Percentiles rank a stretch among this genome's conserved stretches.
These are phyloP conservation scores for Aspergillus ustus DNA, from an alignment of 2,329 filamentous ascomycete genomes.

Conservation along the genomic window DNA sequence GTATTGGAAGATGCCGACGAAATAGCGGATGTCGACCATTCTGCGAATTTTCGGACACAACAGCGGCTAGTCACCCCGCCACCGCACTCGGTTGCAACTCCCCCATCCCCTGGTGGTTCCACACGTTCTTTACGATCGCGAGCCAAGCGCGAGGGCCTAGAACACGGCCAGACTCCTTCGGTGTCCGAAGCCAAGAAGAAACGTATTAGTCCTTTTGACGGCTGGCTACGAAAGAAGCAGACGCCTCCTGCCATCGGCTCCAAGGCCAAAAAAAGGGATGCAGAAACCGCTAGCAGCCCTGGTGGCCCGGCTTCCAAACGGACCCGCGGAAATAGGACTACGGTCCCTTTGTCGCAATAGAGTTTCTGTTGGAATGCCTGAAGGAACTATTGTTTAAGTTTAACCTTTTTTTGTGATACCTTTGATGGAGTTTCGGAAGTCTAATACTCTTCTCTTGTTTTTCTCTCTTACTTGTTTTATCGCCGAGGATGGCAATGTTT, in stretches of 20 bases:
- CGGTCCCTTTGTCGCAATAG: slow-evolving; percentile 20
- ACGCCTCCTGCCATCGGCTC: slow-evolving; percentile 29
- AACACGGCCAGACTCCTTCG: slow-evolving; percentile 30
- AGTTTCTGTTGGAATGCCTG: background rate
- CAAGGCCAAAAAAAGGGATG: slow-evolving; percentile 43
- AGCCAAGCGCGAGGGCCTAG: slow-evolving; percentile 30
- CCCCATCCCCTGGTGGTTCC: slow-evolving; percentile 38
- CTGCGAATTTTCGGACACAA: slow-evolving; percentile 21
- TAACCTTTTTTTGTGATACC: slow-evolving; percentile 19
- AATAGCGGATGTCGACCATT: slow-evolving; percentile 24
- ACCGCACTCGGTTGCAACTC: slow-evolving; percentile 28
- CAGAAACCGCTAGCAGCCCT: slow-evolving; percentile 32
- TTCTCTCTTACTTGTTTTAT: slow-evolving; percentile 15
- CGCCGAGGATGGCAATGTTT: slow-evolving; percentile 13
- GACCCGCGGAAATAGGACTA: slow-evolving; percentile 29
- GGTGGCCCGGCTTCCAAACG: slow-evolving; percentile 37
- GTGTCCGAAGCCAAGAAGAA: slow-evolving; percentile 34
- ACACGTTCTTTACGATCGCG: slow-evolving; percentile 40
- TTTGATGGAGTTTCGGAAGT: slow-evolving; percentile 14
- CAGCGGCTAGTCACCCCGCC: slow-evolving; percentile 31
- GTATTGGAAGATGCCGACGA: slow-evolving; percentile 23
- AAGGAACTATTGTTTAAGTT: slow-evolving; percentile 6
- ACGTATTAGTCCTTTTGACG: slow-evolving; percentile 46
- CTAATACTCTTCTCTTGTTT: slow-evolving; percentile 10
- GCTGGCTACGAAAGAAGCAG: slow-evolving; percentile 47